A percentile compares a stretch with the other conserved stretches of the same genome.
These are phyloP conservation scores for Zymoseptoria brevis DNA, from an alignment of 2,329 filamentous ascomycete species.

Conservation along the genomic window DNA sequence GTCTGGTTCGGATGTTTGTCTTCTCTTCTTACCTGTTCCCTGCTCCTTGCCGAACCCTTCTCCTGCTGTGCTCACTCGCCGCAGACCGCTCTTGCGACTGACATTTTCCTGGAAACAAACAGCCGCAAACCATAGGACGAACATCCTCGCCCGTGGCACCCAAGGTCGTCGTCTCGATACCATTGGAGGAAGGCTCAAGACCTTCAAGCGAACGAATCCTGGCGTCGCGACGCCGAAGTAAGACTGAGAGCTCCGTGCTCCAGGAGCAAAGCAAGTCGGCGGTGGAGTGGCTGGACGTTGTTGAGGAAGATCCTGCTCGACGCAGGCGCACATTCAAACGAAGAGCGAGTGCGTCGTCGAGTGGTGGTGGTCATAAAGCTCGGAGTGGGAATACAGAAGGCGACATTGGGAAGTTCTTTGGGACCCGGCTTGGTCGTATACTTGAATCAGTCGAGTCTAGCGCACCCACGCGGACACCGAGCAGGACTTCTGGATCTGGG, in stretches of 20 bases:
- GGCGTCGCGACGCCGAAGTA: conserved; percentile 17
- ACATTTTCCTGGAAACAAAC: background rate
- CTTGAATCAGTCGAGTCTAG: conserved; percentile 30
- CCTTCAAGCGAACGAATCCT: conserved; percentile 6
- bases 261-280: conserved; percentile 14
- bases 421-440: conserved; percentile 35
- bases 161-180: conserved; percentile 17
- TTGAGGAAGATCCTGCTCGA: conserved; percentile 11
- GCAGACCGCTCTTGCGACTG: background rate
- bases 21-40: background rate
- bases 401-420: conserved; percentile 26
- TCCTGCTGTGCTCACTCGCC: background rate
- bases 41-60: background rate
- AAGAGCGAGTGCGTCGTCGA: conserved; percentile 8
- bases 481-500: conserved; percentile 12
- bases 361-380: conserved; percentile 4
- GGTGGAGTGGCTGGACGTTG: conserved; percentile 24
- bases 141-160: conserved; percentile 11
- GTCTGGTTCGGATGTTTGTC: background rate
- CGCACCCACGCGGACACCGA: conserved; percentile 9
- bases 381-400: conserved; percentile 13
- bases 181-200: conserved; percentile 15
- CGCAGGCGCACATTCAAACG: conserved; percentile 7
- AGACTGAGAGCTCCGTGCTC: conserved; percentile 12
- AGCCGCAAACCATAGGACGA: background rate